Evolutionary conservation across 2,329 filamentous ascomycete genomes (phyloP), one percentile per base, ranked within the genome.

Genomic region (Fusarium dlaminii): DNA sequence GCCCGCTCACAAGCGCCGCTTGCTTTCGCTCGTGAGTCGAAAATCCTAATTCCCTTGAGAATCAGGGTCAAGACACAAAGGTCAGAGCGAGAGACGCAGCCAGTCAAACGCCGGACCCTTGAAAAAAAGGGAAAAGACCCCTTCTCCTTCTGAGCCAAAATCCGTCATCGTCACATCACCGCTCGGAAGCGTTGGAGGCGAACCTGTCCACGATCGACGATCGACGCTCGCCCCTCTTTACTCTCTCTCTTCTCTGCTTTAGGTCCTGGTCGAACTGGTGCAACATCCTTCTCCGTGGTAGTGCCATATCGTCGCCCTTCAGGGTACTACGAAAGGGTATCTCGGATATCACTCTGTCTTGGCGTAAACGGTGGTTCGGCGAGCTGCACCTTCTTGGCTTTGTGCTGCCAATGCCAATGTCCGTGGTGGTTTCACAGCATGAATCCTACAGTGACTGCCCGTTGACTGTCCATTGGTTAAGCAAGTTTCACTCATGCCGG

Each of bases 221-320:
- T 73, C 72, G 69, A 68, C 72, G n/a, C 37, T 65, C 54, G 62
- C 72, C 72, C 65, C 72, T 72, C 68, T 63, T 65, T 61, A 30
- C 43, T 60, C 39, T 48, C 37, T 62, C 57, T 43, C 43, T 48
- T 29, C 57, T 52, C 40, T 52, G 30, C 51, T 55, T 29, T 55
- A n/a, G 51, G 51, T n/a, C 51, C 24, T 55, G 20, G 34, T 55
- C 51, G 13, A 37, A 40, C 27, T 42, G 36, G 65, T 69, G 61
- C 45, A 72, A 75, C 54, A 64, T 48, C 30, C 55, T 62, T 49
- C n/a, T 56, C 58, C 39, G 51, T 39, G 37, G 42, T 75, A 62
- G 69, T 73, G 65, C 73, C 54, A 73, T 75, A 29, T 73, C 55
- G 58, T 68, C 48, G 69, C 57, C 30, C 48, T 43, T 57, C 40